These are phyloP conservation scores for Penicillium sp. DNA, from an alignment of 2,329 filamentous ascomycete species.

Conservation along the genomic window DNA sequence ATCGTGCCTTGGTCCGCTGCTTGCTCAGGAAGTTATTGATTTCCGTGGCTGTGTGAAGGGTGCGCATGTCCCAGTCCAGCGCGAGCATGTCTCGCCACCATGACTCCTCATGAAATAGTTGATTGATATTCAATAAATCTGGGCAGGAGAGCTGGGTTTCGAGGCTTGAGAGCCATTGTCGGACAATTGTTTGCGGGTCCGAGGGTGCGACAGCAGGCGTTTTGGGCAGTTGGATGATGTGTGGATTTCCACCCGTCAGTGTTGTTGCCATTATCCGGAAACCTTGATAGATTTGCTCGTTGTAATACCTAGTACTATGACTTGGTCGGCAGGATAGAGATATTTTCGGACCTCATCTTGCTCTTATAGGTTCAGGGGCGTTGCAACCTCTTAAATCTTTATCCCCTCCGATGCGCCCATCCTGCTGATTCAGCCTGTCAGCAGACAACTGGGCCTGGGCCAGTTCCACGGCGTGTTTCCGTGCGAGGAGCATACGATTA, in stretches of 20 bases:
- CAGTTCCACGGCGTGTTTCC: constrained; percentile 2
- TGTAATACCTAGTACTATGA: not conserved
- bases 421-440: not conserved
- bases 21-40: constrained; percentile 33
- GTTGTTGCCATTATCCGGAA: constrained; percentile 19
- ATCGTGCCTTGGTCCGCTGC: constrained; percentile 25
- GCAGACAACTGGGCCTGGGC: constrained; percentile 9
- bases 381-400: constrained; percentile 3
- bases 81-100: constrained; percentile 44
- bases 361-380: not conserved
- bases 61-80: constrained; percentile 41
- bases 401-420: constrained; percentile 6
- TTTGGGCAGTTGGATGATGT: constrained; percentile 32
- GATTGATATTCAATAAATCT: constrained; percentile 16
- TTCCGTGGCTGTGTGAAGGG: constrained; percentile 29
- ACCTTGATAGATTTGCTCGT: not conserved
- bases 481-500: constrained; percentile 5
- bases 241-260: constrained; percentile 25
- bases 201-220: constrained; percentile 21
- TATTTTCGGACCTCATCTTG: not conserved
- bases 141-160: constrained; percentile 23
- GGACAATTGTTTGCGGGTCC: constrained; percentile 28
- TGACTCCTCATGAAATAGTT: constrained; percentile 38
- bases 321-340: not conserved
- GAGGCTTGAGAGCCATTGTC: constrained; percentile 34